Evolutionary conservation across 2,329 filamentous ascomycete genomes (phyloP).

Genomic region (Fusarium sacchari): DNA sequence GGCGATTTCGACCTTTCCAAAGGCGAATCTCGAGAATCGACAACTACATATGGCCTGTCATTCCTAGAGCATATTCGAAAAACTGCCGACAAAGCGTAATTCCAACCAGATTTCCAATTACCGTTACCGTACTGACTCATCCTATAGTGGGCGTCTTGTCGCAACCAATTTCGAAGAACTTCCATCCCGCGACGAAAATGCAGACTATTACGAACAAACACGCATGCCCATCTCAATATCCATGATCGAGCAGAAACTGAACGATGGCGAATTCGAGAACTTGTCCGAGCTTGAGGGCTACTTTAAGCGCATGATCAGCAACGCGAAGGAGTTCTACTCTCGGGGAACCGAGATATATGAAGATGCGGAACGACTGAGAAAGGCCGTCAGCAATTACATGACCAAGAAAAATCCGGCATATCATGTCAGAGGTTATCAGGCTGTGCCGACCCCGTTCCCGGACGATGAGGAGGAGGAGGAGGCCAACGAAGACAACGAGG

Average conservation of each 20-base stretch:
- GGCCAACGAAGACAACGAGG: conserved; percentile 46
- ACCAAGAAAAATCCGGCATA: conserved; percentile 87
- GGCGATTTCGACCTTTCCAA: conserved; percentile 60
- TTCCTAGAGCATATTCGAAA: conserved; percentile 80
- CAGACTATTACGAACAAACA: conserved; percentile 81
- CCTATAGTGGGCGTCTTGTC: conserved; percentile 74
- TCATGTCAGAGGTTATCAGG: conserved; percentile 71
- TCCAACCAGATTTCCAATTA: conserved; percentile 35
- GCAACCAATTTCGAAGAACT: conserved; percentile 80
- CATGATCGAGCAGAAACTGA: conserved; percentile 79
- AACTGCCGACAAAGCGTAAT: conserved; percentile 84
- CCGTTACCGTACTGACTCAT: conserved; percentile 32
- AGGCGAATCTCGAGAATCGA: conserved; percentile 73
- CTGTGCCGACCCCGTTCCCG: conserved; percentile 75
- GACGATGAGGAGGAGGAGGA: conserved; percentile 45
- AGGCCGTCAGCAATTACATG: conserved; percentile 89
- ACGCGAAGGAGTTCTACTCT: conserved; percentile 86
- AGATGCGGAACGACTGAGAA: conserved; percentile 87
- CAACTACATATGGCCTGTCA: conserved; percentile 74
- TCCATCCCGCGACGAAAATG: conserved; percentile 69
- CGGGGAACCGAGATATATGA: conserved; percentile 78
- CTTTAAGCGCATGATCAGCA: conserved; percentile 87
- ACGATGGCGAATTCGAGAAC: conserved; percentile 72
- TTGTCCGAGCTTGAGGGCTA: conserved; percentile 84
- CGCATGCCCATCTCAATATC: conserved; percentile 82